phyloP scores from a whole-genome alignment of 208 protist genomes.

The Trypanosoma lewisi region DNA sequence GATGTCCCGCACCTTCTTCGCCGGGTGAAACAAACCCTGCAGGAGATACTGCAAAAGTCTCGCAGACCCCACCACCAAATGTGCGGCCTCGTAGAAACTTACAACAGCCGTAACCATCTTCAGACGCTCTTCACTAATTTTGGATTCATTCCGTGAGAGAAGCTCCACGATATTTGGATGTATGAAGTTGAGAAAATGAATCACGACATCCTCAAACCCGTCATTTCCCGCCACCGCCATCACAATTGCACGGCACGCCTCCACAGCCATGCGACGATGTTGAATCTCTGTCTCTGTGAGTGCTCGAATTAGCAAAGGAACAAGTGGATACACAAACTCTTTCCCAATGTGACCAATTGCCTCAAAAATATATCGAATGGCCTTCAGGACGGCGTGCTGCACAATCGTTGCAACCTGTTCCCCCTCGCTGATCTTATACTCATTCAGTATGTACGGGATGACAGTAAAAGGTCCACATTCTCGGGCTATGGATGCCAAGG shows the following conservation, averaged over 20 bases:
- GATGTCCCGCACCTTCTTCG: slow-evolving; percentile 97
- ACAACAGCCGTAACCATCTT: slow-evolving; percentile 95
- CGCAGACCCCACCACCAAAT: slow-evolving; percentile 93
- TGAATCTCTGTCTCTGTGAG: slow-evolving; percentile 98
- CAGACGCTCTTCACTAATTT: slow-evolving; percentile 76
- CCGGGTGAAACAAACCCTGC: slow-evolving; percentile 98
- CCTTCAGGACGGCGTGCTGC: slow-evolving; percentile 97
- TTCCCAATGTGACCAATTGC: slow-evolving; percentile 97
- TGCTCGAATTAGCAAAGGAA: slow-evolving; percentile 97
- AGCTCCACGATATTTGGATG: slow-evolving; percentile 99
- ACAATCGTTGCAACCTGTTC: slow-evolving; percentile 95
- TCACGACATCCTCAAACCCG: slow-evolving; percentile 91
- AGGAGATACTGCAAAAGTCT: slow-evolving; percentile 95
- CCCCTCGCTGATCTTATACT: slow-evolving; percentile 98
- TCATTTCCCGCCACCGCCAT: slow-evolving; percentile 74
- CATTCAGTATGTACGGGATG: slow-evolving; percentile 99
- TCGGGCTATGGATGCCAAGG: slow-evolving; percentile 99
- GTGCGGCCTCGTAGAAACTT: slow-evolving; percentile 97
- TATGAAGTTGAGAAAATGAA: slow-evolving; percentile 99
- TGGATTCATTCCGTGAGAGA: slow-evolving; percentile 87
- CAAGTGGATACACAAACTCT: slow-evolving; percentile 98
- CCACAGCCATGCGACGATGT: slow-evolving; percentile 98
- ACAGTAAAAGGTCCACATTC: slow-evolving; percentile 98
- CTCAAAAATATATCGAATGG: slow-evolving; percentile 99
- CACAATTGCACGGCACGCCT: slow-evolving; percentile 96